These are phyloP conservation scores for Colletotrichum sublineola DNA, from an alignment of 2,329 filamentous ascomycete species.

Conservation along the genomic window DNA sequence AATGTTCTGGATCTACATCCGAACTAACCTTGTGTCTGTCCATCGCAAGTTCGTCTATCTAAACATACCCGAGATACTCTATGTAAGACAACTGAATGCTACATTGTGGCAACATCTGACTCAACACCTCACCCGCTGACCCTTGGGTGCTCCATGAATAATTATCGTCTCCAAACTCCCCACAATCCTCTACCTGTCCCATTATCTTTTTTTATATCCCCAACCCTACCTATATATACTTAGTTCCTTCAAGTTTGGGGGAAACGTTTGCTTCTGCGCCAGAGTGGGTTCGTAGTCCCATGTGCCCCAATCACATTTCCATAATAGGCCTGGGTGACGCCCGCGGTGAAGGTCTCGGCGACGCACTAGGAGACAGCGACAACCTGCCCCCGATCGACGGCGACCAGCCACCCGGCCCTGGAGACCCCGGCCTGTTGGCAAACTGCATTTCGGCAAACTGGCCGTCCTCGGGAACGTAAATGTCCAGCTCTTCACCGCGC, in stretches of 20 bases:
- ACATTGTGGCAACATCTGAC: background rate
- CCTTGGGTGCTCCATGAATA: background rate
- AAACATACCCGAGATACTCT: background rate
- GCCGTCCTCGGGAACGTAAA: constrained; percentile 27
- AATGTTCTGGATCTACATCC: background rate
- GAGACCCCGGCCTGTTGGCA: constrained; percentile 8
- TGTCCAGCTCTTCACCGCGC: constrained; percentile 4
- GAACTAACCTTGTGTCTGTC: background rate
- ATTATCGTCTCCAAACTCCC: background rate
- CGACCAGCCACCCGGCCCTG: background rate
- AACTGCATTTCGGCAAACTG: constrained; percentile 39
- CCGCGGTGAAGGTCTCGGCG: constrained; percentile 16
- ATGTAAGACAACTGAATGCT: background rate
- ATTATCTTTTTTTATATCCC: background rate
- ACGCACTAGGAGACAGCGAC: constrained; percentile 29
- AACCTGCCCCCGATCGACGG: constrained; percentile 16
- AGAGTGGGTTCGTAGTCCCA: no score
- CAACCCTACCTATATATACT: background rate
- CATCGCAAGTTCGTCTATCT: no score
- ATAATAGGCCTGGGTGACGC: constrained; percentile 3
- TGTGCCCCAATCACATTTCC: background rate
- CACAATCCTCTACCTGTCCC: background rate
- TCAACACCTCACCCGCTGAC: background rate
- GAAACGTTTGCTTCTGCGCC: background rate
- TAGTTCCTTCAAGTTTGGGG: no score